phyloP scores from a whole-genome alignment of 805 yeast species.

The Metschnikowia similis region DNA sequence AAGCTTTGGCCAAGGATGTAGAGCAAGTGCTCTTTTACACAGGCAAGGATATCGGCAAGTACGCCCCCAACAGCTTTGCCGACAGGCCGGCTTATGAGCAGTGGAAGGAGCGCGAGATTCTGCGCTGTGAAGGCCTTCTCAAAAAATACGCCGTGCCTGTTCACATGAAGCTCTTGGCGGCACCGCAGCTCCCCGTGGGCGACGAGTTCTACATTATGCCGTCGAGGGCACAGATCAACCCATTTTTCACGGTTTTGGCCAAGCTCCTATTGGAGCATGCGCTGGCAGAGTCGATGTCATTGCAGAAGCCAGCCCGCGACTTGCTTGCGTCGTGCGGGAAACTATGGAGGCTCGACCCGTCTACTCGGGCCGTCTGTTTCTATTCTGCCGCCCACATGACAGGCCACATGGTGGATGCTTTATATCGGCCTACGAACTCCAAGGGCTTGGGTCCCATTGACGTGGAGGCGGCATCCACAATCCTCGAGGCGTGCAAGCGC shows the following conservation, averaged over 20 bases:
- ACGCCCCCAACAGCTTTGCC: slow-evolving; percentile 21
- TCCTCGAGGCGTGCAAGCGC: slow-evolving; percentile 28
- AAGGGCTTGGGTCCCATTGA: slow-evolving; percentile 30
- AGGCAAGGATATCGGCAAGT: slow-evolving; percentile 42
- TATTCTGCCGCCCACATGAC: slow-evolving; percentile 45
- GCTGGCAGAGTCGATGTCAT: neutral
- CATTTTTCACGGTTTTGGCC: slow-evolving; percentile 37
- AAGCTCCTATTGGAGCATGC: slow-evolving; percentile 36
- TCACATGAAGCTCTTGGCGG: slow-evolving; percentile 24
- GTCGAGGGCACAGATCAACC: slow-evolving; percentile 28
- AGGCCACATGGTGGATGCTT: slow-evolving; percentile 28
- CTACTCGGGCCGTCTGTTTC: slow-evolving; percentile 47
- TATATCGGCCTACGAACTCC: slow-evolving; percentile 13
- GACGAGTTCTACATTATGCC: slow-evolving; percentile 38
- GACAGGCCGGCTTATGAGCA: slow-evolving; percentile 20
- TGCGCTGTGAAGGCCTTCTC: slow-evolving; percentile 20
- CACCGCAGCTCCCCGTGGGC: slow-evolving; percentile 31
- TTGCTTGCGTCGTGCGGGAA: slow-evolving; percentile 44
- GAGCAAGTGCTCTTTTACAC: slow-evolving; percentile 30
- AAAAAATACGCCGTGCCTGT: slow-evolving; percentile 33
- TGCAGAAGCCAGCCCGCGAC: slow-evolving; percentile 38
- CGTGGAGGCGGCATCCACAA: slow-evolving; percentile 20
- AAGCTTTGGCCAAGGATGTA: slow-evolving; percentile 35
- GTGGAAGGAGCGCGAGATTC: slow-evolving; percentile 33
- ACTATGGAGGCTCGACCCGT: slow-evolving; percentile 55